A percentile compares a stretch with the other conserved stretches of the same genome.
These are phyloP conservation scores for Protomyces arabidopsidicola DNA, from an alignment of 1,139 yeast genomes.

Conservation along the genomic window DNA sequence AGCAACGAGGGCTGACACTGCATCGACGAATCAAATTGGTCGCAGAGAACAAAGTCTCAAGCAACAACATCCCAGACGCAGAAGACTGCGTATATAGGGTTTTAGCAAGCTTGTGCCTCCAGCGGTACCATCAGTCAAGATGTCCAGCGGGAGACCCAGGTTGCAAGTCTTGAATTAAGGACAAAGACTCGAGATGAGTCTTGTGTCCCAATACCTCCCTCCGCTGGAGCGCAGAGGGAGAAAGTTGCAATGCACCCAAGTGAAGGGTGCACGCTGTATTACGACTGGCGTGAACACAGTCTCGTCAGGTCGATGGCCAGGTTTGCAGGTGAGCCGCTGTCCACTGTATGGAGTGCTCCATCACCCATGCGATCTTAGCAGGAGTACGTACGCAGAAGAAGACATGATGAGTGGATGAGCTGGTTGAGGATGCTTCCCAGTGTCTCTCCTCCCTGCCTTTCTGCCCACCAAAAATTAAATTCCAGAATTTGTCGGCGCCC, in stretches of 20 bases:
- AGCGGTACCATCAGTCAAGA: not conserved
- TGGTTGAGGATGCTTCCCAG: not conserved
- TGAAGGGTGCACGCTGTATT: no score
- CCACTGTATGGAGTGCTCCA: no score
- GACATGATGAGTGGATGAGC: not conserved
- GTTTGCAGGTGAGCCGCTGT: no score
- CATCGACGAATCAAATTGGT: constrained; percentile 23
- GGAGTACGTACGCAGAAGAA: not conserved
- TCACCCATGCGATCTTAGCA: no score
- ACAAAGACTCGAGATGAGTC: constrained; percentile 14
- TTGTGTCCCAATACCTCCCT: constrained; percentile 17
- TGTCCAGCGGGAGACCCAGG: not conserved
- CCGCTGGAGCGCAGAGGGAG: not conserved
- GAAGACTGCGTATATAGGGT: not conserved
- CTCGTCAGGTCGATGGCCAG: no score
- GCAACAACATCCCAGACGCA: constrained; percentile 17
- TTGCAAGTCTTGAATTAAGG: constrained; percentile 12
- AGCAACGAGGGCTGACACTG: not conserved
- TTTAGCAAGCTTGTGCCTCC: not conserved
- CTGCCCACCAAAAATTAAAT: not conserved
- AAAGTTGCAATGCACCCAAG: not conserved
- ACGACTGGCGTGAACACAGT: no score
- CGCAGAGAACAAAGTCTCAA: constrained; percentile 19
- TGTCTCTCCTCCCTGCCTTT: not conserved
- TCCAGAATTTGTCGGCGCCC: not conserved